A percentile compares a stretch with the other conserved stretches of the same genome.
Evolutionary conservation across 768 basidiomycete species (phyloP).

Genomic region (Panaeolus papilionaceus): DNA sequence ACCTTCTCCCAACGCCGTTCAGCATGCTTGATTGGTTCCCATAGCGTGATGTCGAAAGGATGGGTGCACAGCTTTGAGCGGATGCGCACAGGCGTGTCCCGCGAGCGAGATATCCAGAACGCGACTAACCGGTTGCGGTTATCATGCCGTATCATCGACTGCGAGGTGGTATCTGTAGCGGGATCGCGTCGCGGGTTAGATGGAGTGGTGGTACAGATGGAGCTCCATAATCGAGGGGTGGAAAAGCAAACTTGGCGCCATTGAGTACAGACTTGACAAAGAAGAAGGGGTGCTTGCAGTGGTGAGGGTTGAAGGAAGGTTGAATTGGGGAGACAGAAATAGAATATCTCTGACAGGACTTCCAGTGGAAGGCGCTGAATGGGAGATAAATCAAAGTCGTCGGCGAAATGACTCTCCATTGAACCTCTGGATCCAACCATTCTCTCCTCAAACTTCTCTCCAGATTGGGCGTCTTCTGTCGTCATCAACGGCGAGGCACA

Average conservation of each 20-base stretch:
- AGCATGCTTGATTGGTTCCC: not conserved
- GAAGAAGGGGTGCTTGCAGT: not conserved
- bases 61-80: not conserved
- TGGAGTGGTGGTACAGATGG: not conserved
- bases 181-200: not conserved
- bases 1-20: not conserved
- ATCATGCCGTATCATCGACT: too few relatives aligned
- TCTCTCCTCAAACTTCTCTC: not conserved
- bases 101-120: not conserved
- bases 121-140: too few relatives aligned
- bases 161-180: not conserved
- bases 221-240: slow-evolving; percentile 1
- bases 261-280: not conserved
- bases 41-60: not conserved
- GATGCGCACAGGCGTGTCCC: not conserved
- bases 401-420: not conserved
- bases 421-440: not conserved
- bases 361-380: not conserved
- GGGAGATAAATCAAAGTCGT: not conserved
- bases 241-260: slow-evolving; percentile 8
- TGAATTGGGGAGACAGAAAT: not conserved
- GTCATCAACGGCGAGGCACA: not conserved
- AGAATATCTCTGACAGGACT: not conserved
- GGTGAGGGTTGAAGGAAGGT: not conserved
- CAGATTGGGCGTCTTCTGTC: not conserved